phyloP scores from a whole-genome alignment of 1,139 yeast species.

The Candida buenavistaensis region DNA sequence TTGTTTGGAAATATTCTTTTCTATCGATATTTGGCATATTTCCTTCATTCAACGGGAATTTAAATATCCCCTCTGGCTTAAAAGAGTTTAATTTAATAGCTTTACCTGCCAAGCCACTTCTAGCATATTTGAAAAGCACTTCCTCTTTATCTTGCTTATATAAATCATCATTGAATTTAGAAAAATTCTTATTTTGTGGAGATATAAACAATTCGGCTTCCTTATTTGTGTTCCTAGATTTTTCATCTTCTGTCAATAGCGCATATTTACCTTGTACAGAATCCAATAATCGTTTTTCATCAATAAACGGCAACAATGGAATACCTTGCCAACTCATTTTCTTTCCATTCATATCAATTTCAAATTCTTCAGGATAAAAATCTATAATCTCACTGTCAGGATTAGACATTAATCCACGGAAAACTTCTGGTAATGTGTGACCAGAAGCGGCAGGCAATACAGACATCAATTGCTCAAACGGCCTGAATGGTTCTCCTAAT shows the following conservation, averaged over 20 bases:
- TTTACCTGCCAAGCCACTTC: conserved; percentile 68
- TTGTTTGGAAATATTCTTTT: conserved; percentile 53
- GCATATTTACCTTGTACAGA: conserved; percentile 69
- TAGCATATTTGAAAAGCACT: conserved; percentile 45
- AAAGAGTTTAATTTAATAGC: conserved; percentile 48
- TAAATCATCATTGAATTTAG: conserved; percentile 30
- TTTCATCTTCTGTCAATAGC: conserved; percentile 66
- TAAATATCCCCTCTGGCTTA: conserved; percentile 44
- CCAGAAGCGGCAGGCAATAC: conserved; percentile 96
- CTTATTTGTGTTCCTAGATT: conserved; percentile 65
- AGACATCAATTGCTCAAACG: conserved; percentile 96
- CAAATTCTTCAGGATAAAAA: conserved; percentile 86
- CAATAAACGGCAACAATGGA: conserved; percentile 87
- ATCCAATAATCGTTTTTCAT: conserved; percentile 67
- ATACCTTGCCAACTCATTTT: conserved; percentile 96
- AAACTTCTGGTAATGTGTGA: conserved; percentile 83
- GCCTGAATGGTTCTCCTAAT: conserved; percentile 79
- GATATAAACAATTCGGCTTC: conserved; percentile 63
- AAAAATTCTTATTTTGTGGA: conserved; percentile 50
- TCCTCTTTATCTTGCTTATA: conserved; percentile 33
- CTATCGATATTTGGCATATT: conserved; percentile 60
- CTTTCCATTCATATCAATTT: conserved; percentile 93
- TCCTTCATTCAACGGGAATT: conserved; percentile 63
- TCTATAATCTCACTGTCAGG: conserved; percentile 83
- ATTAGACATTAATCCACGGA: conserved; percentile 80